Evolutionary conservation across 1,284 basidiomycete species (phyloP).

Genomic region (Ganoderma meredithae): DNA sequence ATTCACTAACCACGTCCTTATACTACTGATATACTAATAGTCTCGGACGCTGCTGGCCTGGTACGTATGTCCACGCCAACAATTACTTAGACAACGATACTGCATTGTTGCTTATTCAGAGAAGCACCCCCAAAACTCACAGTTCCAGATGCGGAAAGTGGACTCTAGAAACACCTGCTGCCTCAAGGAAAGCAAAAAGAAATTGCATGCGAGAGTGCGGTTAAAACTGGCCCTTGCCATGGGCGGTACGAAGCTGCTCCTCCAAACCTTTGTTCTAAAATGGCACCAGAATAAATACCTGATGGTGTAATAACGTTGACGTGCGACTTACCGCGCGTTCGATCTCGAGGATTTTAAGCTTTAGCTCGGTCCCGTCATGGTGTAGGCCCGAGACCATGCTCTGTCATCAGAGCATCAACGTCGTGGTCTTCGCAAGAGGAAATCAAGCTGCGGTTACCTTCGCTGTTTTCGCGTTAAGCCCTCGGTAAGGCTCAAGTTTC

Average conservation of each 20-base stretch:
- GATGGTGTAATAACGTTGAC: constrained; percentile 3
- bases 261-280: constrained; percentile 25
- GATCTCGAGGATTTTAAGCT: constrained; percentile 69
- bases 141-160: not conserved
- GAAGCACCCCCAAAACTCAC: not conserved
- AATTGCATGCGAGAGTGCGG: not conserved
- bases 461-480: constrained; percentile 68
- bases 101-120: not conserved
- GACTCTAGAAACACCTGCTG: not conserved
- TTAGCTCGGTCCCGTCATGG: constrained; percentile 62
- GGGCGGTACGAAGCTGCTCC: constrained; percentile 16
- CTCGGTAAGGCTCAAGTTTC: constrained; percentile 38
- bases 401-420: constrained; percentile 42
- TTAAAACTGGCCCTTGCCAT: constrained; percentile 3
- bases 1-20: not conserved
- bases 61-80: not conserved
- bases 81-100: not conserved
- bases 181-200: not conserved
- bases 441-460: constrained; percentile 53
- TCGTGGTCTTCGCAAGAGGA: not conserved
- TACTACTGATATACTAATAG: not conserved
- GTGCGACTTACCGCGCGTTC: constrained; percentile 62
- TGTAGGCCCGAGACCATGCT: constrained; percentile 77
- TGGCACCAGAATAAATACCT: not conserved
- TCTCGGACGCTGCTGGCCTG: no score